Conservation (phyloP, 306 rosid genomes). For the Datisca glomerata region DNA sequence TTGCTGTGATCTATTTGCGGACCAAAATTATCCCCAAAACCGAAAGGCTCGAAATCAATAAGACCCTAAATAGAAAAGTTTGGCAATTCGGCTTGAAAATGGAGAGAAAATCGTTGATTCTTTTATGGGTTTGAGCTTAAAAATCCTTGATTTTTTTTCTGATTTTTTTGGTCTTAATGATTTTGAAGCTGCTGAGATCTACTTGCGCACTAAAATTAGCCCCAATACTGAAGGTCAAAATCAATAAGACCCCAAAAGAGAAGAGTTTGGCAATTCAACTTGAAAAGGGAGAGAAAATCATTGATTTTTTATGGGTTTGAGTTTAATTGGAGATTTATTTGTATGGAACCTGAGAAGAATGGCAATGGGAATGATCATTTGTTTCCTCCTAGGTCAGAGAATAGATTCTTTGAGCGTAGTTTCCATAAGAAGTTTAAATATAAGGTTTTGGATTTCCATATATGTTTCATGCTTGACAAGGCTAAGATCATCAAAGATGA, state of each 20-base stretch:
- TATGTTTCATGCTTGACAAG: constrained; percentile 40
- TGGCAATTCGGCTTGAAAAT: too few relatives aligned
- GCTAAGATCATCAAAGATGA: constrained; percentile 34
- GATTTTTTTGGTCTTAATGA: too few relatives aligned
- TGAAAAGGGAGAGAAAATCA: too few relatives aligned
- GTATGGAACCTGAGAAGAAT: constrained; percentile 29
- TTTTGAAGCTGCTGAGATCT: too few relatives aligned
- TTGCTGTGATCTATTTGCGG: constrained; percentile 51
- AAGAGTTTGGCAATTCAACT: too few relatives aligned
- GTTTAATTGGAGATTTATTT: too few relatives aligned
- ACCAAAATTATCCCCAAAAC: constrained; percentile 39
- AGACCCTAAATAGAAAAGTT: constrained; percentile 36
- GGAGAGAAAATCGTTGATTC: constrained; percentile 29
- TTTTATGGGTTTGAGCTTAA: constrained; percentile 26
- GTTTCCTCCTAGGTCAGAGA: constrained; percentile 23
- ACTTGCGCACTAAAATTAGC: too few relatives aligned
- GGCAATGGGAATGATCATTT: constrained; percentile 11
- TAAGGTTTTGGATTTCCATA: constrained; percentile 18
- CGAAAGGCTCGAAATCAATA: constrained; percentile 39
- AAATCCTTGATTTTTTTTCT: too few relatives aligned
- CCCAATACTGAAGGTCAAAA: too few relatives aligned
- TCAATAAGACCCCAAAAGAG: too few relatives aligned
- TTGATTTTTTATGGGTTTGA: too few relatives aligned
- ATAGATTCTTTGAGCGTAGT: constrained; percentile 41
- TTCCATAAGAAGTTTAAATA: constrained; percentile 42